These are phyloP conservation scores for Alternaria gaisen DNA, from an alignment of 2,329 filamentous ascomycete genomes.

Conservation along the genomic window DNA sequence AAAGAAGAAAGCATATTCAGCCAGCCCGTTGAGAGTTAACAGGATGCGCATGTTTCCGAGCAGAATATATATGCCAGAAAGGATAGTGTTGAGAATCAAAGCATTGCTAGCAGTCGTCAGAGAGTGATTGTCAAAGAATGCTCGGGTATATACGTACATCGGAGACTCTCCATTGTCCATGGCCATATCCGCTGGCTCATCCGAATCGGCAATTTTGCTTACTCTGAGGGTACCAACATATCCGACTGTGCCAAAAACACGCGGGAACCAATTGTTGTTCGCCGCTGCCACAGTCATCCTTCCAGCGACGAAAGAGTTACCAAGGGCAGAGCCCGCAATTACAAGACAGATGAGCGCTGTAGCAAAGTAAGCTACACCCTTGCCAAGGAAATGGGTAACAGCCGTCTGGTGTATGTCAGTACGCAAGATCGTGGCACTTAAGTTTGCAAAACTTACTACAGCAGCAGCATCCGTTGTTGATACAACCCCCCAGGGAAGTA, in stretches of 20 bases:
- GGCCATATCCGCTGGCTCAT: conserved; percentile 29
- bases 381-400: conserved; percentile 61
- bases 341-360: conserved; percentile 67
- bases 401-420: conserved; percentile 33
- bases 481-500: conserved; percentile 68
- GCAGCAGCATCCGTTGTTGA: conserved; percentile 70
- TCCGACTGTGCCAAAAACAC: conserved; percentile 38
- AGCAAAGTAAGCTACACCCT: conserved; percentile 62
- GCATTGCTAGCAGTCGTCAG: conserved; percentile 36
- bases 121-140: neutral
- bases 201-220: conserved; percentile 12
- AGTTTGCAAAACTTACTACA: conserved; percentile 57
- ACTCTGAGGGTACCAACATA: conserved; percentile 42
- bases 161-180: conserved; percentile 49
- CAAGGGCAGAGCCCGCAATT: conserved; percentile 68
- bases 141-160: conserved; percentile 30
- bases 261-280: conserved; percentile 47
- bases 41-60: conserved; percentile 70
- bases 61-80: conserved; percentile 67
- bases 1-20: conserved; percentile 69
- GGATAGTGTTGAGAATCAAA: conserved; percentile 42
- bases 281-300: conserved; percentile 70
- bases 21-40: conserved; percentile 59
- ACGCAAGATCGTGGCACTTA: neutral
- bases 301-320: conserved; percentile 70